Conservation (phyloP, 176 grass and related monocot genomes). For the Triticum timopheevii region DNA sequence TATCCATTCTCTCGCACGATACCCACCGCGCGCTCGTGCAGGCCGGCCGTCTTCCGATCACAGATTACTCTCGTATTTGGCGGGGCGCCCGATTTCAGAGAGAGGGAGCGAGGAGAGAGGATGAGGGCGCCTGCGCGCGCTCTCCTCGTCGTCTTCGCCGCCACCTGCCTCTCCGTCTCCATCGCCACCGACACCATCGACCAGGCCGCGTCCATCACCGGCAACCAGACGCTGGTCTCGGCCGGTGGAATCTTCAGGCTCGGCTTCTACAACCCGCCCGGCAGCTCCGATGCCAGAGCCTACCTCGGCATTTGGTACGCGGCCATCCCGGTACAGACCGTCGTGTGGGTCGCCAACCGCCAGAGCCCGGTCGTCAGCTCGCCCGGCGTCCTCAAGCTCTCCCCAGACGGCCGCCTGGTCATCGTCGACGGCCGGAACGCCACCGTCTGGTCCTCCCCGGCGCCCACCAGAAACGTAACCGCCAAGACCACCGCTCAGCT, state of each 20-base stretch:
- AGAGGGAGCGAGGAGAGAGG: background rate
- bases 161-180: background rate
- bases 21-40: background rate
- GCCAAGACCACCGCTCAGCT: slow-evolving; percentile 1
- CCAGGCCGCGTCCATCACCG: slow-evolving; percentile 22
- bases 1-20: background rate
- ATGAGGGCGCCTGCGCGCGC: background rate
- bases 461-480: slow-evolving; percentile 5
- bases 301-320: slow-evolving; percentile 51
- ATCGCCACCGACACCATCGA: slow-evolving; percentile 20
- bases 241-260: slow-evolving; percentile 39
- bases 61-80: background rate
- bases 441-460: slow-evolving; percentile 32
- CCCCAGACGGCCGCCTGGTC: slow-evolving; percentile 30
- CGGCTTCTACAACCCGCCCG: slow-evolving; percentile 54
- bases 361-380: background rate
- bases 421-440: slow-evolving; percentile 28
- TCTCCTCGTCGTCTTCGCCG: background rate
- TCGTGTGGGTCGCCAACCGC: slow-evolving; percentile 59
- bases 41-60: background rate
- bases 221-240: slow-evolving; percentile 60
- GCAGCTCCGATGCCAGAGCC: background rate
- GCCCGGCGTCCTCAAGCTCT: slow-evolving; percentile 25
- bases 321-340: slow-evolving; percentile 19
- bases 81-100: background rate